phyloP scores from a whole-genome alignment of 306 rosid genomes.

The Argentina anserina region DNA sequence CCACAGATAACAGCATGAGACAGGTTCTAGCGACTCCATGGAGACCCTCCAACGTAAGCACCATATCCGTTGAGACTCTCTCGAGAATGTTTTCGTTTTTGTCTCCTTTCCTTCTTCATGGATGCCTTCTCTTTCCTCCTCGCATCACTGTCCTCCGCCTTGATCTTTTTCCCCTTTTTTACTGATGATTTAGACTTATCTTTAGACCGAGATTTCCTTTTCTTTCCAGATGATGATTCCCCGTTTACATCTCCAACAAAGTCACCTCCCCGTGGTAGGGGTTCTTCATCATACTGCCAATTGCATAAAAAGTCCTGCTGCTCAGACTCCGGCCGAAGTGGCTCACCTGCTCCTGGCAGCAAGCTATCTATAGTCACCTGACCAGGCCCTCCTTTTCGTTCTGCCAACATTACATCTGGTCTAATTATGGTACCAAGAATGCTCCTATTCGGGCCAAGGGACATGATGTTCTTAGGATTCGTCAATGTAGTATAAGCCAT shows the following conservation, averaged over 20 bases:
- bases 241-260: conserved; percentile 25
- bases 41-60: conserved; percentile 19
- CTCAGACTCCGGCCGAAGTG: conserved; percentile 37
- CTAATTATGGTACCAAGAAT: conserved; percentile 95
- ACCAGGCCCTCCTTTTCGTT: conserved; percentile 82
- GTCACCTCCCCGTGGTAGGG: conserved; percentile 57
- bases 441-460: conserved; percentile 69
- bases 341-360: conserved; percentile 96
- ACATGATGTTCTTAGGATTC: conserved; percentile 58
- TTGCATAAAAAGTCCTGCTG: conserved; percentile 58
- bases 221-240: conserved; percentile 43
- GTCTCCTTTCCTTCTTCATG: conserved; percentile 27
- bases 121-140: conserved; percentile 30
- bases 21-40: conserved; percentile 27
- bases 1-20: neutral
- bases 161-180: conserved; percentile 37
- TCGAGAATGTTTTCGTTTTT: conserved; percentile 25
- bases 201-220: conserved; percentile 46
- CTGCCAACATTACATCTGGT: conserved; percentile 64
- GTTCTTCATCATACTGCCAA: conserved; percentile 80
- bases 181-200: conserved; percentile 30
- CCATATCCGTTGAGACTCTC: conserved; percentile 24
- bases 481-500: conserved; percentile 75
- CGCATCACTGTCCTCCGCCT: conserved; percentile 36
- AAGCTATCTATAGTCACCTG: conserved; percentile 60